A percentile compares a stretch with the other conserved stretches of the same genome.
Conservation (phyloP, 1,139 yeast genomes). For the Yamadazyma diospyri region DNA sequence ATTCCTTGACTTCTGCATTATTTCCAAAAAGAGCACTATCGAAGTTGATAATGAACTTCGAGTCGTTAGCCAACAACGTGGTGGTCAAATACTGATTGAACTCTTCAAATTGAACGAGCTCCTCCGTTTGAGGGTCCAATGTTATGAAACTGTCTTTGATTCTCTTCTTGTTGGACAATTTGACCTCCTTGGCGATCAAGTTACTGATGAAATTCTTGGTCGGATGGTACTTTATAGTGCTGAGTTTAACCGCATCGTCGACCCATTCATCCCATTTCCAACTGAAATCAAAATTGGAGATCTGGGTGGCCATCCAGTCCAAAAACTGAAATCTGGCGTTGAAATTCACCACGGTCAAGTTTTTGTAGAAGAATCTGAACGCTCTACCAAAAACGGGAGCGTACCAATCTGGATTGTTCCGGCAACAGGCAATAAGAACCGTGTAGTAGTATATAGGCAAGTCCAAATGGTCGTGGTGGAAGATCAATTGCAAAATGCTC, state of each 20-base stretch:
- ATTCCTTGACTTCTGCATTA: conserved; percentile 23
- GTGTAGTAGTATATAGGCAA: conserved; percentile 79
- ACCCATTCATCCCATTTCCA: conserved; percentile 99
- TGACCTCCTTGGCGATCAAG: conserved; percentile 76
- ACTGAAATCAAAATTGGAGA: conserved; percentile 89
- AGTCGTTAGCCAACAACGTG: conserved; percentile 28
- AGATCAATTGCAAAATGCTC: conserved; percentile 63
- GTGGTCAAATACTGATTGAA: conserved; percentile 61
- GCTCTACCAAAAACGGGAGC: conserved; percentile 97
- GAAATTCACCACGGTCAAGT: conserved; percentile 66
- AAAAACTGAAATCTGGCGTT: conserved; percentile 71
- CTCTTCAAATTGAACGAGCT: conserved; percentile 42
- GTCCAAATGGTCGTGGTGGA: conserved; percentile 74
- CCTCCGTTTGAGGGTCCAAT: conserved; percentile 24
- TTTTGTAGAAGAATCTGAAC: conserved; percentile 74
- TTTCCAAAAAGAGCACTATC: conserved; percentile 38
- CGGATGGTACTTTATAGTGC: conserved; percentile 56
- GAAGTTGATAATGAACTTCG: conserved; percentile 29
- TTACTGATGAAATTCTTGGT: conserved; percentile 71
- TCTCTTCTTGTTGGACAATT: conserved; percentile 68
- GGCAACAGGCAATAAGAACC: conserved; percentile 85
- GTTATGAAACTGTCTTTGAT: conserved; percentile 74
- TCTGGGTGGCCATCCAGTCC: conserved; percentile 93
- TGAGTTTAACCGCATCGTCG: conserved; percentile 41
- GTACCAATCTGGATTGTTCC: conserved; percentile 80